Evolutionary conservation across 768 basidiomycete genomes (phyloP), one percentile per base, ranked within the genome.

Genomic region (Tricholomella constricta): DNA sequence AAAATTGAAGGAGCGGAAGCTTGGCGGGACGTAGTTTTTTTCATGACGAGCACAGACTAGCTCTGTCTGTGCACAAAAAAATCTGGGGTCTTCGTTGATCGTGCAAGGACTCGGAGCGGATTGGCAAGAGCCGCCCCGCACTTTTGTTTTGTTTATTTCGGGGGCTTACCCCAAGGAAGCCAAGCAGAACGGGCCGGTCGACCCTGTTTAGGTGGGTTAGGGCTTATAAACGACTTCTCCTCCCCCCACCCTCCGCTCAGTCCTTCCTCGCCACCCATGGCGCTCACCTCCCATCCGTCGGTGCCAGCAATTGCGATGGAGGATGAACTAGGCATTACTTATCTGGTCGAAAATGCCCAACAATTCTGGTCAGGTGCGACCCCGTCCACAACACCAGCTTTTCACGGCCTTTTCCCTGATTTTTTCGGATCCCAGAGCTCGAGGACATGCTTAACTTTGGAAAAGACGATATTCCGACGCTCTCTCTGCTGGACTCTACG

Each of bases 321-420:
- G 65, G 88, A 89, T 59, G 82, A 83, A 38, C 75, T 89, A n/a
- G 89, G 86, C 26, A 88, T 92, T 54, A 83, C 86, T 23, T 94
- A 93, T 70, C 78, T 88, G 54, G 86, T 94, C 59, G 85, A 89
- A 58, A 88, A 83, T 51, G 82, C 89, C 38, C 90, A 89, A 58
- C 90, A 94, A 69, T 94, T 94, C 68, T 94, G 92, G 91, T 86
- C 89, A 61, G 91, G 91, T 93, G 63, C 58, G 88, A 64, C 41
- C 41, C 45, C 25, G 46, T 46, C 45, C 41, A 35, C 38, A 46
- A 19, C 27, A 15, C 31, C n/a, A n/a, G 14, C 26, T 19, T 19
- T 42, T 46, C 6, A 44, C 27, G 41, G 42, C n/a, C 22, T 19
- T 38, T 25, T 45, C 35, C 43, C 35, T 45, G 25, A 25, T 42